phyloP scores from a whole-genome alignment of 1,284 basidiomycete genomes.

The Ceratobasidium sp. region DNA sequence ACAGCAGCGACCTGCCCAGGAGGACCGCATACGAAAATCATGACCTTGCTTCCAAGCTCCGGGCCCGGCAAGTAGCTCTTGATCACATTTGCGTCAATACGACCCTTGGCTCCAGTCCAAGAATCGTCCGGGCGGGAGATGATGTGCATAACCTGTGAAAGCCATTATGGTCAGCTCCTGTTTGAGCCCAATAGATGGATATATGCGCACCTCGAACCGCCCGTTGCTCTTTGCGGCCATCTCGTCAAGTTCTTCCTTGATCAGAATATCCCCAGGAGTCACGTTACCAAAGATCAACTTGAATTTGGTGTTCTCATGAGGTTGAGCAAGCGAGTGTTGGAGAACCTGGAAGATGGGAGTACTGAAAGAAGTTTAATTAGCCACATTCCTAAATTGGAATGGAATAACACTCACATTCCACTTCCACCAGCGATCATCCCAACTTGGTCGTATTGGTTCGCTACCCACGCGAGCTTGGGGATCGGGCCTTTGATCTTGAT shows the following conservation, averaged over 20 bases:
- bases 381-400: not conserved
- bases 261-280: constrained; percentile 87
- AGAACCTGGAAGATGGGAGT: constrained; percentile 66
- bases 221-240: constrained; percentile 54
- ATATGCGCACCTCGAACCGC: constrained; percentile 50
- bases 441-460: constrained; percentile 84
- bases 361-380: constrained; percentile 42
- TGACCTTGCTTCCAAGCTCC: constrained; percentile 79
- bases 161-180: too few species aligned
- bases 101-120: constrained; percentile 53
- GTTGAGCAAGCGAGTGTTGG: constrained; percentile 66
- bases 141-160: constrained; percentile 53
- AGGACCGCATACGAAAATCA: constrained; percentile 92
- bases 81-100: constrained; percentile 66
- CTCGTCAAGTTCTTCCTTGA: constrained; percentile 80
- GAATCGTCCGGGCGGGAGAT: constrained; percentile 57
- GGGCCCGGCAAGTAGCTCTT: constrained; percentile 75
- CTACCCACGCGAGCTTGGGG: constrained; percentile 74
- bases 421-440: constrained; percentile 90
- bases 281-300: constrained; percentile 92
- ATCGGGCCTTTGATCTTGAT: constrained; percentile 92
- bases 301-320: constrained; percentile 94
- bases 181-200: too few species aligned
- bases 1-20: constrained; percentile 83
- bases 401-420: constrained; percentile 70